Evolutionary conservation across 768 basidiomycete genomes (phyloP).

Genomic region (Hericium alpestre): DNA sequence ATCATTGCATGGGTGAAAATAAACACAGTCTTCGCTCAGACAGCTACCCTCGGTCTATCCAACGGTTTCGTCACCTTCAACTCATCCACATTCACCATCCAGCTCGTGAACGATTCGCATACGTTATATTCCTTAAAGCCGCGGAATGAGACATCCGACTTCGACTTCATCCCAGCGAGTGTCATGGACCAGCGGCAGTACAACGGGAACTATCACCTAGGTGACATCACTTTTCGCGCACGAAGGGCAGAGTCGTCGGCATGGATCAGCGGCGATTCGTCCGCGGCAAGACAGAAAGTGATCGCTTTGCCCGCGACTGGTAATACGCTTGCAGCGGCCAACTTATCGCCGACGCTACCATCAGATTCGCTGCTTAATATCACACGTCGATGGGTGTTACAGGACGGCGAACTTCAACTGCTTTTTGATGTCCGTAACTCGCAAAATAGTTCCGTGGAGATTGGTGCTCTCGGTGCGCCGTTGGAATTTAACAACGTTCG

Average conservation of each 20-base stretch:
- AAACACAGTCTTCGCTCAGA: not conserved
- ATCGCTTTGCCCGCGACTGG: conserved; percentile 29
- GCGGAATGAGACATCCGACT: conserved; percentile 20
- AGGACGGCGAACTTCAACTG: conserved; percentile 31
- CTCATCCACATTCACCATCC: conserved; percentile 32
- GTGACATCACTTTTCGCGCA: conserved; percentile 44
- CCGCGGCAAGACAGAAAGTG: conserved; percentile 30
- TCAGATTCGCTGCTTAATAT: conserved; percentile 34
- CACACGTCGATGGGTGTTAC: conserved; percentile 40
- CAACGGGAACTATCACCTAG: conserved; percentile 44
- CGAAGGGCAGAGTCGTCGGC: conserved; percentile 33
- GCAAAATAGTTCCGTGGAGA: conserved; percentile 37
- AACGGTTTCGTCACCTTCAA: conserved; percentile 39
- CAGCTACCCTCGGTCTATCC: conserved; percentile 27
- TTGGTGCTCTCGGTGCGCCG: conserved; percentile 42
- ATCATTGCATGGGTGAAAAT: no score
- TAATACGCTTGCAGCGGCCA: conserved; percentile 36
- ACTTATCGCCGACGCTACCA: conserved; percentile 39
- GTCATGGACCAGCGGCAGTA: conserved; percentile 36
- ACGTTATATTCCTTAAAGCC: conserved; percentile 42
- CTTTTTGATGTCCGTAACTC: conserved; percentile 42
- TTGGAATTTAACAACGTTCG: conserved; percentile 48
- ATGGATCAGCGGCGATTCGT: conserved; percentile 38
- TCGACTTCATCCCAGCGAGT: conserved; percentile 44
- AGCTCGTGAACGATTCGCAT: conserved; percentile 47